These are phyloP conservation scores for Sporisorium graminicola DNA, from an alignment of 1,284 basidiomycete genomes.

Conservation along the genomic window DNA sequence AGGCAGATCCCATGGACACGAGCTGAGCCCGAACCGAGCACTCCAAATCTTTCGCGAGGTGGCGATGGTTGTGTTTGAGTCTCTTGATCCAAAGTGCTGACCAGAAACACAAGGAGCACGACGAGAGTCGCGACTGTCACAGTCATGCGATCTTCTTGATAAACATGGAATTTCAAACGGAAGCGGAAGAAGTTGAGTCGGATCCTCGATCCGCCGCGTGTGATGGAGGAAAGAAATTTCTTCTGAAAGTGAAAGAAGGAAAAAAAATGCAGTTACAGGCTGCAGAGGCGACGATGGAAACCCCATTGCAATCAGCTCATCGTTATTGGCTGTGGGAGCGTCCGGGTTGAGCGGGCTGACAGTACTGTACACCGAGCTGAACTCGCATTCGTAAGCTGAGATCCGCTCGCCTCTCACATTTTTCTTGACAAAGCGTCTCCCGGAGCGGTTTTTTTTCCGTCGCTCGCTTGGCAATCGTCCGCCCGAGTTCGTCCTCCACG, in stretches of 20 bases:
- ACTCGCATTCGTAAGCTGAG: conserved; percentile 33
- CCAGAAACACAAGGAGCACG: neutral
- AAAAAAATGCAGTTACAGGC: conserved; percentile 2
- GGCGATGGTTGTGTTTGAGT: neutral
- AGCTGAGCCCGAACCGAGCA: neutral
- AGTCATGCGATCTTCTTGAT: neutral
- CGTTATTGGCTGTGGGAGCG: conserved; percentile 21
- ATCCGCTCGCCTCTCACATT: neutral
- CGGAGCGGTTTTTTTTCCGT: conserved; percentile 2
- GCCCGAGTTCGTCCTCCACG: conserved; percentile 9
- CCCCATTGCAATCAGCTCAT: conserved; percentile 12
- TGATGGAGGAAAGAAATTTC: neutral
- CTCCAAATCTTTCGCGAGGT: neutral
- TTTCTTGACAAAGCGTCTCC: conserved; percentile 10
- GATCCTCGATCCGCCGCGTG: neutral
- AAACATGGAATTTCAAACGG: conserved; percentile 1
- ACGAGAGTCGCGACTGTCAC: neutral
- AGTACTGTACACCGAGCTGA: too few species aligned
- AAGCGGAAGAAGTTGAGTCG: conserved; percentile 4
- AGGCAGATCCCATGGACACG: neutral
- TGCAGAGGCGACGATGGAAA: neutral
- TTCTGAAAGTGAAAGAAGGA: neutral
- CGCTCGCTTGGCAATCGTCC: neutral
- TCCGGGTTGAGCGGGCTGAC: neutral
- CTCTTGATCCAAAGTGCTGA: neutral